Evolutionary conservation across 78 protist genomes (phyloP).

Genomic region (Blattamonas nauphoetae): DNA sequence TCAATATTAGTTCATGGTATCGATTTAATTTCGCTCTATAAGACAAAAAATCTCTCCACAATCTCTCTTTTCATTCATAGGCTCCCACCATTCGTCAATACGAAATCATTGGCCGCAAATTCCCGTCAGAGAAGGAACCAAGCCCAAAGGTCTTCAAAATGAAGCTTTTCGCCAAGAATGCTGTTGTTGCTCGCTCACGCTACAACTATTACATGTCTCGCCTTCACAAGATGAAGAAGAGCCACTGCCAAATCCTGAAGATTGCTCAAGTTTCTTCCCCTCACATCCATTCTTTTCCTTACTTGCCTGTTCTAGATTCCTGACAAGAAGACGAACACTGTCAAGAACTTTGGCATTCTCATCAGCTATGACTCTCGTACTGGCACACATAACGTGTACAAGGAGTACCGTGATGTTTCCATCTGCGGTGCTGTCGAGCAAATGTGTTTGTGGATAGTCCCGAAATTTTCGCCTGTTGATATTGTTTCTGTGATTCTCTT

Average conservation of each 20-base stretch:
- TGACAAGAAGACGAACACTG: slow-evolving; percentile 59
- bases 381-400: slow-evolving; percentile 94
- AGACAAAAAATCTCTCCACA: too few relatives aligned
- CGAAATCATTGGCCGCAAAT: slow-evolving; percentile 9
- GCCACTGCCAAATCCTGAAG: slow-evolving; percentile 83
- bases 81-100: too few relatives aligned
- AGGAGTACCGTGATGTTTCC: slow-evolving; percentile 81
- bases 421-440: slow-evolving; percentile 68
- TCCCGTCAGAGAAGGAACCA: slow-evolving; percentile 24
- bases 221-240: slow-evolving; percentile 78
- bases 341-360: slow-evolving; percentile 91
- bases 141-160: slow-evolving; percentile 83
- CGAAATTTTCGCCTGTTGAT: too few relatives aligned
- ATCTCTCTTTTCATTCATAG: too few relatives aligned
- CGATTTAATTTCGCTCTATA: too few relatives aligned
- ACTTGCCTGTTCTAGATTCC: slow-evolving; percentile 39
- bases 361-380: slow-evolving; percentile 86
- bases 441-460: not conserved
- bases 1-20: too few relatives aligned
- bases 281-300: not conserved
- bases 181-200: slow-evolving; percentile 78
- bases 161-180: slow-evolving; percentile 91
- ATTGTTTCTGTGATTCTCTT: too few relatives aligned
- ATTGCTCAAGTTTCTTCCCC: slow-evolving; percentile 53
- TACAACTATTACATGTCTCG: slow-evolving; percentile 92